Base-by-base conservation (phyloP, 495 filamentous ascomycete species). In the Xylaria curta region DNA sequence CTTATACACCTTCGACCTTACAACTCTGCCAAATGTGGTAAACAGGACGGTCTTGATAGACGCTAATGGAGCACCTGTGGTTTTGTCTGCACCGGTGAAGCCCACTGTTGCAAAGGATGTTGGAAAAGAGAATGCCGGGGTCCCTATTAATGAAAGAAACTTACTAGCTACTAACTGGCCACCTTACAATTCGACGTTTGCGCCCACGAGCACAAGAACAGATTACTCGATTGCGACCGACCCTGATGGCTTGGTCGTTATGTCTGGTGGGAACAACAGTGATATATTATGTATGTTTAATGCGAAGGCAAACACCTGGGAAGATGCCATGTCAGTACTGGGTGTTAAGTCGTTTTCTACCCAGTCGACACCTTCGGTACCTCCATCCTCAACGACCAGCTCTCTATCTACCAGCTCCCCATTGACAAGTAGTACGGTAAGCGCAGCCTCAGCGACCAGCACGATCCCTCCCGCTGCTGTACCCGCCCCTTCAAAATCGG, bases 1-100 rank as follows among this genome's bases (percentile, higher is more conserved):
- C n/a, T 83, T 98, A 15, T 88, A 94, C 73, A 88, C 88, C 1
- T 98, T 94, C 78, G 89, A 97, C 76, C 88, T 95, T 86, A 87
- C 83, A 15, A 84, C 84, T 13, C 90, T 89, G 3, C 95, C 97
- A n/a, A 96, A 97, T 78, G 77, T 83, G 10, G 92, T 98, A 54
- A 87, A 88, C 24, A 89, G 90, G 64, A 85, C 89, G 6, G 86
- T 90, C 9, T 75, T 97, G 17, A 72, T 83, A 31, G 79, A 77
- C 67, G 80, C 74, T 8, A 70, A 79, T 72, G 90, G 73, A 78
- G 82, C 70, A 71, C 90, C 74, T 74, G 83, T 81, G 81, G 82
- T 28, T 9, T 77, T 77, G 46, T 75, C 86, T 47, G 69, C 79
- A 49, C 76, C 84, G 13, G 73, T 84, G 64, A 62, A 44, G 21